Evolutionary conservation across 129 eudicot species (phyloP).

Genomic region (Pittosporum tobira): DNA sequence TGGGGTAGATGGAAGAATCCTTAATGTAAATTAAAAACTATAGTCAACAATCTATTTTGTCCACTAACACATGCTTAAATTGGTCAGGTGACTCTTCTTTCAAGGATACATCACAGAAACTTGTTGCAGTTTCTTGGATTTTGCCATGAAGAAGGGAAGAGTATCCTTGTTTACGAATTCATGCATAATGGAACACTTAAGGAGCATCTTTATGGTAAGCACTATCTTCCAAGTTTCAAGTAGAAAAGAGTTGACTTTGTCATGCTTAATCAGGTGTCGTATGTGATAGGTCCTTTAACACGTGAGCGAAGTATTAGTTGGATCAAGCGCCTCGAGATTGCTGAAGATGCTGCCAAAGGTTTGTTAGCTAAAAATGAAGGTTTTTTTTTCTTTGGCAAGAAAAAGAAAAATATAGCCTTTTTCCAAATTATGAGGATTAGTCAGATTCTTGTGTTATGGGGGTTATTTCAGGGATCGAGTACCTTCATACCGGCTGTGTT

Average conservation of each 20-base stretch:
- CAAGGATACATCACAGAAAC: constrained; percentile 96
- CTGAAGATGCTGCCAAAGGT: constrained; percentile 99
- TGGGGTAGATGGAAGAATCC: no score
- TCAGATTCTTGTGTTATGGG: background rate
- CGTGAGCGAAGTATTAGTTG: constrained; percentile 60
- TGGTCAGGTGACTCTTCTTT: constrained; percentile 88
- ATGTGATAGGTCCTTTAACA: constrained; percentile 56
- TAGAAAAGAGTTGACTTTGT: background rate
- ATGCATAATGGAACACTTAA: constrained; percentile 97
- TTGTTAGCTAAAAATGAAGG: constrained; percentile 4
- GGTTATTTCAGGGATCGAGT: constrained; percentile 75
- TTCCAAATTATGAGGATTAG: background rate
- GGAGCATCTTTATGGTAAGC: constrained; percentile 91
- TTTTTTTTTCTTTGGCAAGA: no score
- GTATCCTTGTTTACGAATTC: constrained; percentile 89
- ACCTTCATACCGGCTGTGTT: constrained; percentile 96
- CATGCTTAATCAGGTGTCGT: constrained; percentile 9
- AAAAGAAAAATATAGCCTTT: background rate
- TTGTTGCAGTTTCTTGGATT: constrained; percentile 93
- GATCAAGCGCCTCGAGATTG: constrained; percentile 95
- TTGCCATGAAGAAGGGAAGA: constrained; percentile 93
- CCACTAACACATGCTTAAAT: background rate
- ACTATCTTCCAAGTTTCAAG: constrained; percentile 7
- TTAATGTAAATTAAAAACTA: no score
- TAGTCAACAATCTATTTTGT: no score